Base-by-base conservation (phyloP, 352 stramenopile species). In the Globisporangium irregulare region DNA sequence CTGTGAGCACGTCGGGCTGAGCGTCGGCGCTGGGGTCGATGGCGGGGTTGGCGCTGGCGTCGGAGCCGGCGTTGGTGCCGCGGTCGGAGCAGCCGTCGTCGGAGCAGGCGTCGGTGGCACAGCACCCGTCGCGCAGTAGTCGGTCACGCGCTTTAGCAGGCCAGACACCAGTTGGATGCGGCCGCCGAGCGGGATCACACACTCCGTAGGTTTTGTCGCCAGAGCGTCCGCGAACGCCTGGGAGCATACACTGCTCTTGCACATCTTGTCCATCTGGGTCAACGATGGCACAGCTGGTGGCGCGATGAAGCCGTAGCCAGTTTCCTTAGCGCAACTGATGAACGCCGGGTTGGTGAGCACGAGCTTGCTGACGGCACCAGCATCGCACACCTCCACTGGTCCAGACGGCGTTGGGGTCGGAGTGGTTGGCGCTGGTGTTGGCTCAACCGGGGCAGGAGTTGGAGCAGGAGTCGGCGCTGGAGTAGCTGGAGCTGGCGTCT, bases 211-310 rank as follows among this genome's bases (percentile, higher is more conserved):
- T 38, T 68, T 62, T 14, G 32, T 56, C 14, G 50, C 34, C n/a
- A 63, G 22, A 20, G 63, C 63, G 32, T 57, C 63, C 22, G 51
- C 36, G 36, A 68, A 64, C 22, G 38, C 54, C 63, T 57, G 56
- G 14, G 38, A 56, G 54, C 63, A 68, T 1, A 12, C 34, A 18
- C 34, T 14, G 54, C 20, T 68, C 36, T 54, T 38, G 54, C 63
- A 68, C 36, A 68, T 68, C 54, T 64, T 68, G 34, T 62, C 54
- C 63, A 68, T 63, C n/a, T 64, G 22, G 5, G 53, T 25, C 14
- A 61, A 25, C 8, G 63, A 34, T 14, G 54, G 54, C 10, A 29
- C 25, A 14, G 51, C 51, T 18, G 63, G 5, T 12, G 53, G 53
- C 12, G 55, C 51, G 12, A 63, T 29, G 14, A 68, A 68, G 18